Percentiles rank a stretch among this genome's conserved stretches.
phyloP scores from a whole-genome alignment of 2,329 filamentous ascomycete species.

The Trichoderma arundinaceum region DNA sequence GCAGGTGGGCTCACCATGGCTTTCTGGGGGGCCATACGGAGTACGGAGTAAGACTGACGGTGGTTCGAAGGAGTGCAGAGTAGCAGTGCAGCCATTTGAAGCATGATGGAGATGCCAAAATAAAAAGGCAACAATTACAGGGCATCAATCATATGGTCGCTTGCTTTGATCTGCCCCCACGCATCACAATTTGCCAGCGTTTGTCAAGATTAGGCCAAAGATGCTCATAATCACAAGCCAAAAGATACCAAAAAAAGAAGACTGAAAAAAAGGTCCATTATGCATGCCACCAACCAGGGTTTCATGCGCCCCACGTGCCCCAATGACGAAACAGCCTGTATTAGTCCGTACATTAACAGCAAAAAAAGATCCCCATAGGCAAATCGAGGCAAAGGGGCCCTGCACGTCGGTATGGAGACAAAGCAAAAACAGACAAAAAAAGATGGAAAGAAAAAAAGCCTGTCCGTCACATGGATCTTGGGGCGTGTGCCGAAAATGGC shows the following conservation, averaged over 20 bases:
- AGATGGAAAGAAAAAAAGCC: neutral
- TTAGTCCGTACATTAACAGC: neutral
- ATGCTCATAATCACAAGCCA: neutral
- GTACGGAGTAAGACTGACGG: too few relatives aligned
- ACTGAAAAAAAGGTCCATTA: neutral
- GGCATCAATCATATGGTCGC: too few relatives aligned
- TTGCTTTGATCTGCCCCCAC: neutral
- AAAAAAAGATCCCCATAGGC: neutral
- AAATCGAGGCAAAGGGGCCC: neutral
- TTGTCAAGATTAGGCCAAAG: neutral
- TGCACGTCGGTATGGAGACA: neutral
- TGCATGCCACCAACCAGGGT: slow-evolving; percentile 25
- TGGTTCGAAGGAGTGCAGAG: too few relatives aligned
- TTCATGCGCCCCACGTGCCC: slow-evolving; percentile 26
- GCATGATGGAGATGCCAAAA: too few relatives aligned
- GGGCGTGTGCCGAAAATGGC: neutral
- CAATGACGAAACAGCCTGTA: slow-evolving; percentile 18
- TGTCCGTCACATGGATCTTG: neutral
- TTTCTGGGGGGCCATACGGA: too few relatives aligned
- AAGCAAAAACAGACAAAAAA: neutral
- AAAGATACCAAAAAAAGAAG: neutral
- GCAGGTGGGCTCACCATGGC: too few relatives aligned
- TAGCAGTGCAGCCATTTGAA: too few relatives aligned
- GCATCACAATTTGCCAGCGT: neutral
- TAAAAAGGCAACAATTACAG: too few relatives aligned